Evolutionary conservation across 257 asterid genomes (phyloP).

Genomic region (Plantago major): DNA sequence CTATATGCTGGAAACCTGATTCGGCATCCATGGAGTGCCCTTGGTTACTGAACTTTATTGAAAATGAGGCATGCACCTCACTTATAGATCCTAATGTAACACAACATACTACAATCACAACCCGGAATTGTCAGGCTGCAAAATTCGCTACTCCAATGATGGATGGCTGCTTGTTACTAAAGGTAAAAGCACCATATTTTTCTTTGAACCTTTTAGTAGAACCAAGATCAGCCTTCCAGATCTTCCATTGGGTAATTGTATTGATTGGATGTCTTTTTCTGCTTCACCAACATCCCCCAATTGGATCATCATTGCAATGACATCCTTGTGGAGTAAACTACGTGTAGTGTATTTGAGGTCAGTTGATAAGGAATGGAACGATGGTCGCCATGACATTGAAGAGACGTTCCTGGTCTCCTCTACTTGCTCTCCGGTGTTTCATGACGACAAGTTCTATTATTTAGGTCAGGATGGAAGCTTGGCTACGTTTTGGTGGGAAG

Average conservation of each 20-base stretch:
- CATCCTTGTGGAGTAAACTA: background rate
- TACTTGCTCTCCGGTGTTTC: background rate
- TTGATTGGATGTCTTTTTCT: conserved; percentile 1
- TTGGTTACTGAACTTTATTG: background rate
- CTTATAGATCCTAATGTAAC: background rate
- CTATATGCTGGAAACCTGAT: background rate
- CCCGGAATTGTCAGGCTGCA: background rate
- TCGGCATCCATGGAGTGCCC: background rate
- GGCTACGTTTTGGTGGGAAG: background rate
- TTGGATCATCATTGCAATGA: background rate
- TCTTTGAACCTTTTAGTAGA: too few species aligned
- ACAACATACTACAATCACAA: background rate
- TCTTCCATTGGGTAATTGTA: background rate
- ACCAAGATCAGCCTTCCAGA: background rate
- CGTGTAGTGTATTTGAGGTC: background rate
- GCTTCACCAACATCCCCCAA: background rate
- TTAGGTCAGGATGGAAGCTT: background rate
- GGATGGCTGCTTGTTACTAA: too few species aligned
- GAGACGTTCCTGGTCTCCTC: background rate
- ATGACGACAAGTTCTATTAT: background rate
- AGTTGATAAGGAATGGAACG: background rate
- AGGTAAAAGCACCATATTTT: too few species aligned
- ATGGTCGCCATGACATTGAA: background rate
- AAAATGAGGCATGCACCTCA: background rate
- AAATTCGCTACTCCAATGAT: too few species aligned